Conservation (phyloP, 2,329 filamentous ascomycete species). For the Penicillium sp. region DNA sequence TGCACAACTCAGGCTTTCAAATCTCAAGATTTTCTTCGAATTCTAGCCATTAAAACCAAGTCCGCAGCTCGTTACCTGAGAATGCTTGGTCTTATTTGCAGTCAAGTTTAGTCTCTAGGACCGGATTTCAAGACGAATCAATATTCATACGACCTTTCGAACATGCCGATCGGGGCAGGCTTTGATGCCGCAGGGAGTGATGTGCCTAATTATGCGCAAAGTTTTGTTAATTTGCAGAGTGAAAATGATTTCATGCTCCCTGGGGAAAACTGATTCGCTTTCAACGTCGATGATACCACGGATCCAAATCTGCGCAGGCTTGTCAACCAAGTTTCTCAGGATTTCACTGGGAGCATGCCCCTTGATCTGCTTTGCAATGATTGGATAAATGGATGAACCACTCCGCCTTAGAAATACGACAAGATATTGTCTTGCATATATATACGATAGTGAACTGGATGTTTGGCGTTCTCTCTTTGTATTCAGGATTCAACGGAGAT, state of each 20-base stretch:
- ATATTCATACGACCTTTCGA: neutral
- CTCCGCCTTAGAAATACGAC: too few species aligned
- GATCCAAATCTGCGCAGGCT: constrained; percentile 4
- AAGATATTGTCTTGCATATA: too few species aligned
- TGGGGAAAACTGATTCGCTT: neutral
- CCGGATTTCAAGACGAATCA: neutral
- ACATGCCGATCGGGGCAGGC: neutral
- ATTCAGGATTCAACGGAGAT: neutral
- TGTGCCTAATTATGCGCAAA: neutral
- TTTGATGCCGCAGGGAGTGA: neutral
- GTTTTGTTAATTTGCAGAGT: neutral
- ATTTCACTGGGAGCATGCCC: constrained; percentile 7
- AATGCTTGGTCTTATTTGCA: constrained; percentile 6
- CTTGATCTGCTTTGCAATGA: constrained; percentile 7
- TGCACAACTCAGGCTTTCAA: constrained; percentile 3
- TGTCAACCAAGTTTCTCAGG: constrained; percentile 5
- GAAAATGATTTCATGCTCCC: constrained; percentile 4
- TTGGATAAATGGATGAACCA: constrained; percentile 5
- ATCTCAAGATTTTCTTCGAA: constrained; percentile 1
- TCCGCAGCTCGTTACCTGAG: constrained; percentile 4
- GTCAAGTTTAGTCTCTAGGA: neutral
- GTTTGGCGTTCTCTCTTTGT: neutral
- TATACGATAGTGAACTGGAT: too few species aligned
- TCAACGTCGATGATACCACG: neutral
- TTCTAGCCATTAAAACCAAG: neutral